Percentiles rank a stretch among this genome's conserved stretches.
Evolutionary conservation across 306 rosid genomes (phyloP).

Genomic region (Ceratonia siliqua): DNA sequence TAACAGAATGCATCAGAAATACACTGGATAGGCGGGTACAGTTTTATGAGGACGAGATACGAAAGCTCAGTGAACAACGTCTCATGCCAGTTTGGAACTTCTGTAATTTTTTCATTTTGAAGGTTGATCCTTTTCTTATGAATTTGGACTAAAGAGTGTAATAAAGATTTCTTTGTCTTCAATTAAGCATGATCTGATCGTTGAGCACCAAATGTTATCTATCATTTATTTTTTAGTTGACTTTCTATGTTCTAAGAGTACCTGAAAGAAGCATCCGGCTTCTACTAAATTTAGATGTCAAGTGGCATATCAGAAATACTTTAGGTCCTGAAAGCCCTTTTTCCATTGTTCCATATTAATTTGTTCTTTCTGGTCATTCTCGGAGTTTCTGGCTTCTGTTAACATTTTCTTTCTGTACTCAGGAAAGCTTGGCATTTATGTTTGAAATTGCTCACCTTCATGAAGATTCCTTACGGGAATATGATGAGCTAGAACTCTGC

Average conservation of each 20-base stretch:
- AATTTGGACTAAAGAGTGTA: conserved; percentile 33
- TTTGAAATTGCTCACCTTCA: conserved; percentile 96
- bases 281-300: not conserved
- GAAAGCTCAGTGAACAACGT: conserved; percentile 97
- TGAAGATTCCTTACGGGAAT: conserved; percentile 96
- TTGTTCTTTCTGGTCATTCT: conserved; percentile 24
- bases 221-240: not conserved
- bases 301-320: not conserved
- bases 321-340: conserved; percentile 30
- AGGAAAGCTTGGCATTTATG: conserved; percentile 99
- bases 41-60: conserved; percentile 97
- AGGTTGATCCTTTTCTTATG: conserved; percentile 62
- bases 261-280: not conserved
- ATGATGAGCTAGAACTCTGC: conserved; percentile 94
- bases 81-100: conserved; percentile 99
- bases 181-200: conserved; percentile 11
- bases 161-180: conserved; percentile 21
- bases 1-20: conserved; percentile 88
- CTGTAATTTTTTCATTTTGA: conserved; percentile 93
- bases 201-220: not conserved
- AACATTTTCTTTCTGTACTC: conserved; percentile 39
- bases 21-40: conserved; percentile 95
- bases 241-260: not conserved
- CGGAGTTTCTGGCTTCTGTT: conserved; percentile 36
- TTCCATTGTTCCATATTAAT: conserved; percentile 2